Conservation (phyloP, 2,329 filamentous ascomycete species). For the Bipolaris victoriae region DNA sequence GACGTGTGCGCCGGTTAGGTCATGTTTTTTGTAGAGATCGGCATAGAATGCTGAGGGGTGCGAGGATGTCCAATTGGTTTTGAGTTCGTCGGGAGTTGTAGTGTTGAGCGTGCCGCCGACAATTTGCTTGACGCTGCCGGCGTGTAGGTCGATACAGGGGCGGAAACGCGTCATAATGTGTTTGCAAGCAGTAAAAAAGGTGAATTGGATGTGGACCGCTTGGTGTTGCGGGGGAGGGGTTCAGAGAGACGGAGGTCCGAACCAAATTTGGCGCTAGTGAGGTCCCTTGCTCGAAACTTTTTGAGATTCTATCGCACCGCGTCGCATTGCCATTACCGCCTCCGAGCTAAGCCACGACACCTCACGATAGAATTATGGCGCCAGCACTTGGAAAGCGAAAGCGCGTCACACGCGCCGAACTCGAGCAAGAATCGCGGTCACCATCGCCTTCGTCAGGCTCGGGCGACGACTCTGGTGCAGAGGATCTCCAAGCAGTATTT, state of each 20-base stretch:
- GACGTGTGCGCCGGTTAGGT: constrained; percentile 81
- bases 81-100: constrained; percentile 57
- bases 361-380: constrained; percentile 36
- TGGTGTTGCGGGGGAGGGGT: constrained; percentile 27
- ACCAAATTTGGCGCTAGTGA: constrained; percentile 25
- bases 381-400: constrained; percentile 55
- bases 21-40: constrained; percentile 76
- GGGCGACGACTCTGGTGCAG: constrained; percentile 39
- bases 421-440: constrained; percentile 35
- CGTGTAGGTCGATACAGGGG: constrained; percentile 95
- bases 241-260: constrained; percentile 28
- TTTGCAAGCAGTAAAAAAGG: background rate
- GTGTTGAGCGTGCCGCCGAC: constrained; percentile 82
- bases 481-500: constrained; percentile 75
- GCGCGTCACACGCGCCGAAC: constrained; percentile 45
- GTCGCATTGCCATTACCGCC: background rate
- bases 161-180: constrained; percentile 84
- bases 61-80: constrained; percentile 91
- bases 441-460: constrained; percentile 37
- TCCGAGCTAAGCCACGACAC: background rate
- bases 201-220: background rate
- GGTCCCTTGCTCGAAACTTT: constrained; percentile 15
- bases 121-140: constrained; percentile 98
- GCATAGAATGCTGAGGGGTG: constrained; percentile 84
- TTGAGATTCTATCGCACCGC: background rate